Evolutionary conservation across 2,329 filamentous ascomycete species (phyloP), one percentile per base, ranked within the genome.

Genomic region (Fusarium camptoceras): DNA sequence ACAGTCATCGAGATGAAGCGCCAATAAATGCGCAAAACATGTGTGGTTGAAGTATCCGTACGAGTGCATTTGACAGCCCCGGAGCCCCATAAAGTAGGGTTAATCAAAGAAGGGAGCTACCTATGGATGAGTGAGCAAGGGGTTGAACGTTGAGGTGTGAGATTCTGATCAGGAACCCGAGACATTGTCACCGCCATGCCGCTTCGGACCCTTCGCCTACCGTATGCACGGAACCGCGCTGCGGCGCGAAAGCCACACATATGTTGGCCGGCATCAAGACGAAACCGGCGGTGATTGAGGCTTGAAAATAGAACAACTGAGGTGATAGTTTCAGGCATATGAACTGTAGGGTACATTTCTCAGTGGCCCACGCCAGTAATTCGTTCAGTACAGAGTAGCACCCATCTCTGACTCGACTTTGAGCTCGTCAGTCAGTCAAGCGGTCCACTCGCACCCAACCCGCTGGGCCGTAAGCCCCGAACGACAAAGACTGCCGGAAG

Each of bases 401-500:
- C 37, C 39, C 46, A 58, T 66, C 60, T 62, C 67, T 73, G 71
- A 74, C 73, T 75, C 71, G 59, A 66, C 64, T 62, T 70, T 66
- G 66, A 66, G 55, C 62, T 69, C 58, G 50, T 60, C 41, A 59
- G 44, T 59, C 44, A 63, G 49, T 51, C 49, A 62, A 66, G 59
- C 39, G 69, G 66, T 50, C 73, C 73, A 75, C 73, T 50, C 66
- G 68, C 62, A 74, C 70, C 73, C 73, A 75, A 71, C 53, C 67
- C 73, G 69, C 73, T 75, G 73, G 73, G 73, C 71, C 73, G 71
- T 71, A 64, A 66, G 70, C 66, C 73, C 71, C 70, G 72, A 72
- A 70, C 68, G 64, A 71, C 67, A 63, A 76, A 48, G 75, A 77
- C 68, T 75, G 70, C 77, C 76, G 76, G 75, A 75, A 73, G 66